Evolutionary conservation across 2,329 filamentous ascomycete genomes (phyloP).

Genomic region (Aspergillus sojae): DNA sequence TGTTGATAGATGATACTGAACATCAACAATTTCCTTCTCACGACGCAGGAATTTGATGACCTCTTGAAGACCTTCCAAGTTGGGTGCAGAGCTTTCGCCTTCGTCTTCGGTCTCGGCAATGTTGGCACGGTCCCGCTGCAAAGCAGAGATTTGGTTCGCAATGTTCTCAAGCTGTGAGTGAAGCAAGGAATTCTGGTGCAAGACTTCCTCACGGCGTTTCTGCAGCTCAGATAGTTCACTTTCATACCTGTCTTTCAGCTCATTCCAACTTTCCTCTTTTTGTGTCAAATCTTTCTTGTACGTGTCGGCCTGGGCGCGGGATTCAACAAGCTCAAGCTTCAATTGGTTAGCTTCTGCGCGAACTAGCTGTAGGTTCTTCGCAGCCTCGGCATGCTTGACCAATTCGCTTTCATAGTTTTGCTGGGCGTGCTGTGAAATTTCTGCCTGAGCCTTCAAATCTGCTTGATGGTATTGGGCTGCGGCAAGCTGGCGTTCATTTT

Average conservation of each 20-base stretch:
- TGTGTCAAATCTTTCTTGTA: slow-evolving; percentile 77
- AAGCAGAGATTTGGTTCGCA: slow-evolving; percentile 72
- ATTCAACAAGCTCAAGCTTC: slow-evolving; percentile 73
- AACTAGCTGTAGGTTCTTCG: slow-evolving; percentile 76
- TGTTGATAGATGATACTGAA: slow-evolving; percentile 87
- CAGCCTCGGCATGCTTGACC: slow-evolving; percentile 93
- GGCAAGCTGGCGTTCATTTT: slow-evolving; percentile 76
- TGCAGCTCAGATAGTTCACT: slow-evolving; percentile 79
- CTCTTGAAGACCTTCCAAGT: slow-evolving; percentile 78
- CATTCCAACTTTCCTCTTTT: slow-evolving; percentile 85
- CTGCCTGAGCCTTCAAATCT: slow-evolving; percentile 88
- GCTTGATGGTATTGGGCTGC: slow-evolving; percentile 85
- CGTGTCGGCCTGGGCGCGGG: slow-evolving; percentile 81
- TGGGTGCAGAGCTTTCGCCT: slow-evolving; percentile 55
- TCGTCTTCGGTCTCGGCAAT: slow-evolving; percentile 55
- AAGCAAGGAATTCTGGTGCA: slow-evolving; percentile 86
- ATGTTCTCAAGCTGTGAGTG: slow-evolving; percentile 87
- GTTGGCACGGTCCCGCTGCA: slow-evolving; percentile 74
- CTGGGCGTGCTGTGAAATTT: slow-evolving; percentile 90
- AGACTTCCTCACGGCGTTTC: slow-evolving; percentile 77
- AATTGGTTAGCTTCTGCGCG: slow-evolving; percentile 80
- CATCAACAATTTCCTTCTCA: slow-evolving; percentile 96
- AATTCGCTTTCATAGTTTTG: slow-evolving; percentile 94
- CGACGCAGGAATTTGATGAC: slow-evolving; percentile 88
- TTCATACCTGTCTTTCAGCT: slow-evolving; percentile 78